These are phyloP conservation scores for Lentinula sp. DNA, from an alignment of 768 basidiomycete genomes.

Conservation along the genomic window DNA sequence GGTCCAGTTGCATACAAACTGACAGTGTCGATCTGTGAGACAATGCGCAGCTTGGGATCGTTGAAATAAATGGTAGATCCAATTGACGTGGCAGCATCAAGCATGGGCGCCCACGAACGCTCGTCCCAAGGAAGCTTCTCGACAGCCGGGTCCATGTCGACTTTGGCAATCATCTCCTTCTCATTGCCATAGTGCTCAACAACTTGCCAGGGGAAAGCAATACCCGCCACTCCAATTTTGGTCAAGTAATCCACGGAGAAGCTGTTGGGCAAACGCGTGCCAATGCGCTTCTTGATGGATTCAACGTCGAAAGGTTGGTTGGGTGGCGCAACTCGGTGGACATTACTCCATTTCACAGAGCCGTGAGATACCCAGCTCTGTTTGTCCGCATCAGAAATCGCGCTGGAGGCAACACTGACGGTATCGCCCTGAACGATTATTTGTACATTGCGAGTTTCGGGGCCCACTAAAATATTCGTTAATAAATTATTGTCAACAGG, in stretches of 20 bases:
- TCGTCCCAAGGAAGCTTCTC: neutral
- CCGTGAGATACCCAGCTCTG: neutral
- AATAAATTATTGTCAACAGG: neutral
- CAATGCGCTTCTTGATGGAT: neutral
- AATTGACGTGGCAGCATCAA: constrained; percentile 1
- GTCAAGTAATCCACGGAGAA: neutral
- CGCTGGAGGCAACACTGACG: neutral
- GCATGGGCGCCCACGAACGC: neutral
- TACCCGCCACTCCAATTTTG: neutral
- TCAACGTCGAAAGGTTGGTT: neutral
- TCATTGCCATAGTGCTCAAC: neutral
- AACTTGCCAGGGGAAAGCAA: neutral
- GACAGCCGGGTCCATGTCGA: neutral
- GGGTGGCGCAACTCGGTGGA: neutral
- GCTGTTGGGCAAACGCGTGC: neutral
- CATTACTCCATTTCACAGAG: neutral
- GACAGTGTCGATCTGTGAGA: neutral
- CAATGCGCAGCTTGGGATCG: neutral
- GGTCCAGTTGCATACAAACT: neutral
- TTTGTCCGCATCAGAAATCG: neutral
- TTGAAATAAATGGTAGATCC: neutral
- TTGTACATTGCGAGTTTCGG: constrained; percentile 1
- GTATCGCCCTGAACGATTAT: neutral
- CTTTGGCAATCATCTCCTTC: constrained; percentile 1
- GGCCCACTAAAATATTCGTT: neutral